phyloP scores from a whole-genome alignment of 768 basidiomycete species.

The Rhizopogon rudus region DNA sequence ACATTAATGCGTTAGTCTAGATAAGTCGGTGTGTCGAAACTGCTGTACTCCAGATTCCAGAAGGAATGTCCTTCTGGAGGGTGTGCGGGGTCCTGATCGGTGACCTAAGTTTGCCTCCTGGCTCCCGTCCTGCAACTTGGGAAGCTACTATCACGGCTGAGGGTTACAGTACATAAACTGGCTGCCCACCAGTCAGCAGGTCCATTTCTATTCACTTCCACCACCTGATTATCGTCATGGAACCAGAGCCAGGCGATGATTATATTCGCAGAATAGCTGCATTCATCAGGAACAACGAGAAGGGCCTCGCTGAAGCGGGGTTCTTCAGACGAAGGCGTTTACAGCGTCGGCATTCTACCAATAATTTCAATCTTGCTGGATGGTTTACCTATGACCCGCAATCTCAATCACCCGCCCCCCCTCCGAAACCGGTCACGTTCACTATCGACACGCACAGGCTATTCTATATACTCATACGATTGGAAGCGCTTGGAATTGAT shows the following conservation, averaged over 20 bases:
- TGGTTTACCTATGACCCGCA: constrained; percentile 42
- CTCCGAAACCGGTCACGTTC: constrained; percentile 60
- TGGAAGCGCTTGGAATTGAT: constrained; percentile 74
- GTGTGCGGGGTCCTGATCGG: constrained; percentile 21
- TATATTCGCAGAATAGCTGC: constrained; percentile 66
- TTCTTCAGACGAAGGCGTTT: constrained; percentile 45
- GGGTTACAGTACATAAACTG: neutral
- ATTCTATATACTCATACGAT: constrained; percentile 82
- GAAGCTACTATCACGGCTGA: neutral
- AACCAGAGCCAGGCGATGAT: constrained; percentile 64
- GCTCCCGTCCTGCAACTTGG: constrained; percentile 10
- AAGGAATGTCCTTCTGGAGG: constrained; percentile 4
- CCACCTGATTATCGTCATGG: constrained; percentile 28
- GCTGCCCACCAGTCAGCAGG: constrained; percentile 2
- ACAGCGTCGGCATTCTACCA: constrained; percentile 25
- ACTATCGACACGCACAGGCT: constrained; percentile 76
- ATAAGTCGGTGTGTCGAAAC: no score
- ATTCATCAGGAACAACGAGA: constrained; percentile 72
- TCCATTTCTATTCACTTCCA: constrained; percentile 12
- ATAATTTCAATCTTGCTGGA: constrained; percentile 50
- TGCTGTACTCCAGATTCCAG: constrained; percentile 5
- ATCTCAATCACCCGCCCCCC: constrained; percentile 25
- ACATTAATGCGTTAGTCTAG: no score
- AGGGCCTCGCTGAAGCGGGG: constrained; percentile 63
- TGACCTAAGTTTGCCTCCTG: constrained; percentile 11